Conservation (phyloP, 176 grass and related monocot genomes). For the Pontederia crassipes region DNA sequence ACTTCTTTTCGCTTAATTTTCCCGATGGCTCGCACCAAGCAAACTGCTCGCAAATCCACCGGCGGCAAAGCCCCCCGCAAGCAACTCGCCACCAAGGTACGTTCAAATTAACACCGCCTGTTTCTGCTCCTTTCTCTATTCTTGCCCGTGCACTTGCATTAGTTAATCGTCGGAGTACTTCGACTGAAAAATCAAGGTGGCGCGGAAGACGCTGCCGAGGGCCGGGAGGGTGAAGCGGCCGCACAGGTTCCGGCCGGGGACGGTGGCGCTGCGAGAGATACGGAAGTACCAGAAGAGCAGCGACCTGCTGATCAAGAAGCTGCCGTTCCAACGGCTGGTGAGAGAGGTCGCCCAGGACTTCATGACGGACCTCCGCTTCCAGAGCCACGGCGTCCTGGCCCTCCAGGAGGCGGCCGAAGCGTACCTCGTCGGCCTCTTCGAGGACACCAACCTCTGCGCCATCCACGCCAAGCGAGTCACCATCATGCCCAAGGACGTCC, state of each 20-base stretch:
- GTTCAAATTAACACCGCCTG: too few relatives aligned
- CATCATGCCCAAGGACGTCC: constrained; percentile 18
- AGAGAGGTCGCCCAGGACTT: constrained; percentile 20
- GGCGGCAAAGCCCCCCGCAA: too few relatives aligned
- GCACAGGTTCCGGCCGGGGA: constrained; percentile 5
- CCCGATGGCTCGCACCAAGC: too few relatives aligned
- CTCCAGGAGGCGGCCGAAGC: constrained; percentile 22
- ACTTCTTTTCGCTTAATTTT: too few relatives aligned
- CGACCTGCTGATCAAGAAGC: not conserved
- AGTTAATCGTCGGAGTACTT: too few relatives aligned
- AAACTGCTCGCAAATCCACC: too few relatives aligned
- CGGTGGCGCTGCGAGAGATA: constrained; percentile 13
- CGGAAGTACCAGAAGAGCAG: constrained; percentile 13
- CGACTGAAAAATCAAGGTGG: too few relatives aligned
- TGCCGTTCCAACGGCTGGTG: constrained; percentile 13
- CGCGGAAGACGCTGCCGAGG: not conserved
- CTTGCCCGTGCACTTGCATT: too few relatives aligned
- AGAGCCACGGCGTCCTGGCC: constrained; percentile 14
- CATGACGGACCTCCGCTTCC: constrained; percentile 23
- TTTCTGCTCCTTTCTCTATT: too few relatives aligned
- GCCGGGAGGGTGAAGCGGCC: constrained; percentile 2
- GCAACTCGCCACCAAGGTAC: too few relatives aligned
- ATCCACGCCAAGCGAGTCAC: constrained; percentile 23
- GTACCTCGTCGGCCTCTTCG: constrained; percentile 24
- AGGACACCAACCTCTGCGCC: constrained; percentile 26